Base-by-base conservation (phyloP, 2,329 filamentous ascomycete species). In the Penicillium sp. region DNA sequence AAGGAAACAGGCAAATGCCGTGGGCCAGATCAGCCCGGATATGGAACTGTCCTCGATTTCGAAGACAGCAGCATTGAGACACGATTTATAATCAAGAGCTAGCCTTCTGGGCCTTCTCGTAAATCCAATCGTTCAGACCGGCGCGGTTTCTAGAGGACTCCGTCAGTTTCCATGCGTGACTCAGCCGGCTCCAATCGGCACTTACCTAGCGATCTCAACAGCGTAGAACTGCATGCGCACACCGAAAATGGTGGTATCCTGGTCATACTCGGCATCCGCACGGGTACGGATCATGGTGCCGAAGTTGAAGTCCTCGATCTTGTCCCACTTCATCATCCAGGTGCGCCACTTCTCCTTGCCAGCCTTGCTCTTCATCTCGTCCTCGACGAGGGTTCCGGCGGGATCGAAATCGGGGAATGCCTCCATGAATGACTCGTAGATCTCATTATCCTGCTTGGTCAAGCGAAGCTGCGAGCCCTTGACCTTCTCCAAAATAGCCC, bases 231-330 rank as follows among this genome's bases (percentile, higher is more conserved):
- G 88, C 88, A 92, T 92, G 58, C 88, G 81, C 78, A 84, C 87
- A 78, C 90, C 92, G 68, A 99, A 97, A 52, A 99, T 96, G 3
- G 92, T 96, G 53, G 88, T 91, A 55, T 96, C 82, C 78, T 95
- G 82, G 52, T 88, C 90, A 73, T 99, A 97, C 76, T 97, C 93
- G 52, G 76, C 85, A 68, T 89, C 90, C 38, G 91, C 83, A 70
- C 84, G 90, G 56, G 85, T 83, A 57, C 94, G 86, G 68, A 99
- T 75, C 84, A 99, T 92, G 34, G 94, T 97, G 55, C 94, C 94
- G 76, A 97, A 99, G 81, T 97, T 99, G 82, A 87, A 99, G 77
- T 99, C 95, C 62, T 94, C 89, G n/a, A 99, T 81, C 77, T 85
- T 93, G 77, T 96, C 92, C 79, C 97, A 99, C 61, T 83, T 81